Base-by-base conservation (phyloP, 2,329 filamentous ascomycete species). In the Clarireedia sp. region DNA sequence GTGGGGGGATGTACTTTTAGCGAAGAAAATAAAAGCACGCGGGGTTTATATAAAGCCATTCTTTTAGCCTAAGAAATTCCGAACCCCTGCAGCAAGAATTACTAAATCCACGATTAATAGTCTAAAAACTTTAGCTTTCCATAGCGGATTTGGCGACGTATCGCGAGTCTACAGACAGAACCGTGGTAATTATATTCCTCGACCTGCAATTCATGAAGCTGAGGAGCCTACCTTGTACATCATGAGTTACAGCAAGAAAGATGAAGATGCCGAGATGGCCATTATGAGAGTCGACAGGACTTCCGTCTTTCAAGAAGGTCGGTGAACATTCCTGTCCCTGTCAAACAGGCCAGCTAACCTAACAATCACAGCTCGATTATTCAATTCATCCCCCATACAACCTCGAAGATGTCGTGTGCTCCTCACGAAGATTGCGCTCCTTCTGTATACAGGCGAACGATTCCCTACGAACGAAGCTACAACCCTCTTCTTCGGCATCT, bases 241-340 rank as follows among this genome's bases (percentile, higher is more conserved):
- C 70, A 96, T 96, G 91, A 94, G 87, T 76, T 95, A 94, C 82
- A 86, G 92, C 79, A 99, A 99, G 79, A 97, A 96, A 80, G 92
- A 99, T 74, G 94, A 97, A 81, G 94, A 99, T 78, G 89, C 86
- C 70, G 92, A 96, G 72, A 83, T 86, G 72, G 86, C 88, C 70
- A 82, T 97, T 78, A 87, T 97, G 79, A 95, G 92, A 81, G 90
- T 97, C 68, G 94, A 99, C 77, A 87, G 95, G 69, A 96, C 92
- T 56, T 90, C 92, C 67, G 94, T 99, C 63, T 97, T 97, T 74
- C 94, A 97, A 78, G 94, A 99, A 86, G 94, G 94, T 96, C 74
- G 59, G 65, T 63, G 59, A 60, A 61, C 54, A 46, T 49, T 59
- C 64, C 64, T 59, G 59, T 59, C 64, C 56, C 29, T 12, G 12